A percentile compares a stretch with the other conserved stretches of the same genome.
phyloP scores from a whole-genome alignment of 495 filamentous ascomycete genomes.

The Aspergillus hancockii region DNA sequence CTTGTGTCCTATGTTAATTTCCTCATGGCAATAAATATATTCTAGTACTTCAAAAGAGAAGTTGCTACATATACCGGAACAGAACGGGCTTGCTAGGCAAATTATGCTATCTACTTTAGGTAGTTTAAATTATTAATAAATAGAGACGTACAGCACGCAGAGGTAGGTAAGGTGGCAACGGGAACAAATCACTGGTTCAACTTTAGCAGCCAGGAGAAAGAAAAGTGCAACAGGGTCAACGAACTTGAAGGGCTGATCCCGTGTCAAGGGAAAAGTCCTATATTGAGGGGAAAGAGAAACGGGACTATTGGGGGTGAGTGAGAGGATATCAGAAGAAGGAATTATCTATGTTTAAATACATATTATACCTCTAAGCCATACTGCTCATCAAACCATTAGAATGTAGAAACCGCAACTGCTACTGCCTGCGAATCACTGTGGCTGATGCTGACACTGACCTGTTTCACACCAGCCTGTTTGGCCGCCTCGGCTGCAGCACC shows the following conservation, averaged over 20 bases:
- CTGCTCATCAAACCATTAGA: slow-evolving; percentile 43
- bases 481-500: slow-evolving; percentile 81
- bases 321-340: background rate
- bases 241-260: too few relatives aligned
- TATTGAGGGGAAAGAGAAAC: background rate
- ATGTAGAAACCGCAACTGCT: slow-evolving; percentile 83
- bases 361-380: slow-evolving; percentile 8
- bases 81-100: background rate
- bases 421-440: slow-evolving; percentile 91
- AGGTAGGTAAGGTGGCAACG: too few relatives aligned
- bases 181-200: too few relatives aligned
- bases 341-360: slow-evolving; percentile 13
- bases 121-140: too few relatives aligned
- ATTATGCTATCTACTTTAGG: background rate
- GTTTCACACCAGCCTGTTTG: slow-evolving; percentile 79
- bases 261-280: too few relatives aligned
- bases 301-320: background rate
- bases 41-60: background rate
- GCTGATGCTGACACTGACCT: slow-evolving; percentile 87
- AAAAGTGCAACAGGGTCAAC: too few relatives aligned
- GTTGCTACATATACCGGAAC: background rate
- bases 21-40: background rate
- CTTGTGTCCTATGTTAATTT: background rate
- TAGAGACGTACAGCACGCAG: too few relatives aligned
- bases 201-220: too few relatives aligned